Conservation (phyloP, 2,329 filamentous ascomycete species). For the Claviceps digitariae region DNA sequence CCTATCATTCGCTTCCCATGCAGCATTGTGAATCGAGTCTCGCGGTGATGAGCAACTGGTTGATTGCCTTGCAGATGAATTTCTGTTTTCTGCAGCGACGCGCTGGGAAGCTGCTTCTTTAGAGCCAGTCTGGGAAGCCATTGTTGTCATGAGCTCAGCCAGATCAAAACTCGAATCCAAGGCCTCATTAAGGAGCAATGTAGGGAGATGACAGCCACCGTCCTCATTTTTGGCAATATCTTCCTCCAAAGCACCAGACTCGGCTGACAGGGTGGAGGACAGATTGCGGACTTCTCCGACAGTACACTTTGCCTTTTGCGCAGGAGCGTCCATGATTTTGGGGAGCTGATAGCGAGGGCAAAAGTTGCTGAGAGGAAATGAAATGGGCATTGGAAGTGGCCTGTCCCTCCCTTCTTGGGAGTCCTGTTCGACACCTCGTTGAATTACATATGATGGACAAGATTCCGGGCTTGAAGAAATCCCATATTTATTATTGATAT, state of each 20-base stretch:
- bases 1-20: background rate
- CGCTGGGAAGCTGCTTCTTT: background rate
- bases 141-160: constrained; percentile 1
- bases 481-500: constrained; percentile 17
- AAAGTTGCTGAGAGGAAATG: constrained; percentile 5
- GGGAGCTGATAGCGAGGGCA: constrained; percentile 8
- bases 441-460: background rate
- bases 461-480: constrained; percentile 5
- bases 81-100: background rate
- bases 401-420: background rate
- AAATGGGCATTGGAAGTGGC: background rate
- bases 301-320: constrained; percentile 3
- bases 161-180: constrained; percentile 3
- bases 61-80: background rate
- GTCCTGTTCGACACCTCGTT: background rate
- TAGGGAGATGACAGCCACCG: constrained; percentile 4
- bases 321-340: constrained; percentile 6
- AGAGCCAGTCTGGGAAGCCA: background rate
- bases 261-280: constrained; percentile 1
- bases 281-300: constrained; percentile 7
- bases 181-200: constrained; percentile 7
- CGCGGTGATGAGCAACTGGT: background rate
- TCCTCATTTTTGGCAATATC: background rate
- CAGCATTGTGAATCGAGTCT: background rate
- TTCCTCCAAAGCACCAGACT: background rate